Base-by-base conservation (phyloP, 2,329 filamentous ascomycete genomes). In the Elsinoe arachidis region DNA sequence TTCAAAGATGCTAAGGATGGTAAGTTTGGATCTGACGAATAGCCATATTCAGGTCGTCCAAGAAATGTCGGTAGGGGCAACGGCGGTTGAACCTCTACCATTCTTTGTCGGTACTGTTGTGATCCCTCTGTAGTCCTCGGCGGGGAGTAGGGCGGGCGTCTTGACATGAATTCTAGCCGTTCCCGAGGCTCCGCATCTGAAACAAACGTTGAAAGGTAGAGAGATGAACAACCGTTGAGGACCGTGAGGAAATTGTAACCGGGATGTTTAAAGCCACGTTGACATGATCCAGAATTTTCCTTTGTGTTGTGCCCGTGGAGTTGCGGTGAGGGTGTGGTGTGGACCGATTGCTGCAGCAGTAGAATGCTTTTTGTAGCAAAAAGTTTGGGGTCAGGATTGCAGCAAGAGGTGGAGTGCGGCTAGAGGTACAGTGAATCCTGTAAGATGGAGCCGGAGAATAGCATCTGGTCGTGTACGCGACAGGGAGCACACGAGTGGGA, bases 31-130 rank as follows among this genome's bases (percentile, higher is more conserved):
- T 56, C 19, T n/a, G 54, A 47, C 41, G 54, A 56, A 15, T 56
- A 56, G 12, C 54, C 54, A 56, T 56, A 56, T 30, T 56, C 54
- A 11, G 54, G 54, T 34, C 41, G 23, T 56, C 54, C 54, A 10
- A 56, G 54, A 38, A 56, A 56, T 21, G 54, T 56, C 14, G 54
- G 54, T 12, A 39, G 39, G 43, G 54, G 54, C 43, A 56, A 46
- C 38, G 37, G n/a, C 39, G 54, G 41, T 21, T 47, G 54, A 12
- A 56, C 49, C 37, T 56, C 54, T 46, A 46, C 54, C 54, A 56
- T 56, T 49, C 54, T 47, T 21, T 14, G 26, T 21, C 34, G 17
- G 41, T 53, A 26, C 33, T 15, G 7, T 53, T 38, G 33, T 26
- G 17, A 34, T 30, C 26, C 26, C 33, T 37, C 35, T 30, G 49